Base-by-base conservation (phyloP, 1,284 basidiomycete species). In the Wolfiporia cocos region DNA sequence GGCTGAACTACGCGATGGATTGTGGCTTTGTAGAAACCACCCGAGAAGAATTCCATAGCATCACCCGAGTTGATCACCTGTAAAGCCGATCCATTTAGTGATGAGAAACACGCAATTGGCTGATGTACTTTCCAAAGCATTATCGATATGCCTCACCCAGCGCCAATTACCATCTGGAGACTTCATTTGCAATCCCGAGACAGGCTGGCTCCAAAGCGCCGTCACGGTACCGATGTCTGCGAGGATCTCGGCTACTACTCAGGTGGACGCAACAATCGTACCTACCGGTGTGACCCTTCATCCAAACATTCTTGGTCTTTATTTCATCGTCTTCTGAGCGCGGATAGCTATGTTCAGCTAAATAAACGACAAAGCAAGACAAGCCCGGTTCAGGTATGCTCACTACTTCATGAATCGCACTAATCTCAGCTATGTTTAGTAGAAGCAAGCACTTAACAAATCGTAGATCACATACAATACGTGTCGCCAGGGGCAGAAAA, bases 31-130 rank as follows among this genome's bases (percentile, higher is more conserved):
- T 70, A 62, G 47, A 63, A 66, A 5, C 70, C 71, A 3, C 76
- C 76, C 1, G 73, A 74, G 7, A 80, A 60, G 57, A 79, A 78
- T 26, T 71, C 69, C 32, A 78, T 53, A 0, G 68, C 67, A 48
- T 83, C 81, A 14, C 81, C 81, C 0, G 71, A 69, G 49, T 84
- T 78, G 48, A 78, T 62, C 28, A 74, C 66, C 71, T 72, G 26
- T 11, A 10, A n/a, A 23, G 22, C 4, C 15, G 17, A 15, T 9
- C n/a, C 14, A 5, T 37, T 10, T 4, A 32, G 14, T 23, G 12
- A 14, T 10, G 24, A 18, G 35, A 37, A 6, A 12, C 18, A 12
- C 18, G 17, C 10, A 18, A 7, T 14, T 20, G 19, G 6, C 14
- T 9, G n/a, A n/a, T n/a, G 12, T 23, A 37, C 51, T 6, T 49